Percentiles rank a stretch among this genome's conserved stretches.
Conservation (phyloP, 1,284 basidiomycete species). For the Cryptococcus amylolentus region DNA sequence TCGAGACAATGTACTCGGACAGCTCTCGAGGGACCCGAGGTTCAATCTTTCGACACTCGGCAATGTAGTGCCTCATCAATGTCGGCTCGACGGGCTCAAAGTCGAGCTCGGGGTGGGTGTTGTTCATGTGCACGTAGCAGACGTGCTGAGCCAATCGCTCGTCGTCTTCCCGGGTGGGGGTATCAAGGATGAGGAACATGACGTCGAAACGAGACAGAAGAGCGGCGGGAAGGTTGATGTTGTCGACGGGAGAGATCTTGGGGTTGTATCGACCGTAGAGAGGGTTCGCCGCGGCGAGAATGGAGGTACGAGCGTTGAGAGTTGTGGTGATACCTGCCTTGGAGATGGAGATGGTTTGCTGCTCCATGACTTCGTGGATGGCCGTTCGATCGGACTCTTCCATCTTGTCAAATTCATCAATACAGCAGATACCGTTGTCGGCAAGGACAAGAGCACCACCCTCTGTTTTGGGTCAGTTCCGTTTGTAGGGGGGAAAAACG, state of each 20-base stretch:
- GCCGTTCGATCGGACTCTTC: conserved; percentile 96
- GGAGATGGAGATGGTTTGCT: conserved; percentile 98
- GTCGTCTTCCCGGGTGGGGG: conserved; percentile 89
- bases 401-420: conserved; percentile 99
- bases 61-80: conserved; percentile 95
- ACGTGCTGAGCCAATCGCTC: conserved; percentile 95
- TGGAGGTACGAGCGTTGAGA: conserved; percentile 95
- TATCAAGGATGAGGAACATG: conserved; percentile 95
- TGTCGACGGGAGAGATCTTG: conserved; percentile 95
- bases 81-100: conserved; percentile 76
- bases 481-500: not conserved
- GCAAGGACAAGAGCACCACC: conserved; percentile 96
- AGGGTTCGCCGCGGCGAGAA: conserved; percentile 97
- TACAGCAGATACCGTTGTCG: conserved; percentile 99
- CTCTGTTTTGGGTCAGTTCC: conserved; percentile 58
- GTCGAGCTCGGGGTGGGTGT: conserved; percentile 74
- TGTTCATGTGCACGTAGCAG: conserved; percentile 97
- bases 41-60: conserved; percentile 80
- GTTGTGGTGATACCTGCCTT: conserved; percentile 99
- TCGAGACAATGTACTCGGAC: conserved; percentile 89
- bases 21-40: conserved; percentile 82
- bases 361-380: conserved; percentile 99
- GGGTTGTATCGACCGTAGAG: conserved; percentile 98
- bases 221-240: conserved; percentile 98
- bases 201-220: conserved; percentile 94